phyloP scores from a whole-genome alignment of 257 asterid species.

The Apocynum venetum region DNA sequence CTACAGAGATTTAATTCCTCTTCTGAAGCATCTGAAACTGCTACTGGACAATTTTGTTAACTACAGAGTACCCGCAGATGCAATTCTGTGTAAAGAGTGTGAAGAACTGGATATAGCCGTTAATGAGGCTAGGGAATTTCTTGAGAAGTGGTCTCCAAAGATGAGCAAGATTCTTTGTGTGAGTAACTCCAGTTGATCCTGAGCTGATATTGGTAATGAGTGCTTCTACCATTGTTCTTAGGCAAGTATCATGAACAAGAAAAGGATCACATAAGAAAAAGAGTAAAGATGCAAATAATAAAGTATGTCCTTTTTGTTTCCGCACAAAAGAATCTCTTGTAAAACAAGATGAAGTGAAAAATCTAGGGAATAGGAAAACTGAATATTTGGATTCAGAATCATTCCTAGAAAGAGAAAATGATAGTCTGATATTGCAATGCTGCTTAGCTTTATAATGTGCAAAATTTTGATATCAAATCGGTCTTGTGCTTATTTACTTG shows the following conservation, averaged over 20 bases:
- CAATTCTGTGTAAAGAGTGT: slow-evolving; percentile 47
- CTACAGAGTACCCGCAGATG: slow-evolving; percentile 43
- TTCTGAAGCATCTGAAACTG: slow-evolving; percentile 70
- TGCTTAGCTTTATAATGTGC: neutral
- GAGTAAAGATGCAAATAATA: neutral
- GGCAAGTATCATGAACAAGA: neutral
- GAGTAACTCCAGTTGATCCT: slow-evolving; percentile 32
- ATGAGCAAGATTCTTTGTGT: slow-evolving; percentile 90
- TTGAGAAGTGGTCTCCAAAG: slow-evolving; percentile 87
- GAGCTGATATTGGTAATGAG: neutral
- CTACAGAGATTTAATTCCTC: slow-evolving; percentile 44
- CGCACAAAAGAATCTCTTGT: neutral
- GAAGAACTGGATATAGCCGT: slow-evolving; percentile 75
- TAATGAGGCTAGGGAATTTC: slow-evolving; percentile 80
- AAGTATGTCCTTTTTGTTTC: neutral
- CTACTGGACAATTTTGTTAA: slow-evolving; percentile 55
- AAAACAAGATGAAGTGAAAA: neutral
- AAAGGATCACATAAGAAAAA: neutral
- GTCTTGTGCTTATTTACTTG: neutral
- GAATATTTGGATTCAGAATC: neutral
- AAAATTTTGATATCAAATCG: neutral
- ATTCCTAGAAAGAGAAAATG: neutral
- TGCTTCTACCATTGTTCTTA: slow-evolving; percentile 6
- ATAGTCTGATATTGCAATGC: too few relatives aligned
- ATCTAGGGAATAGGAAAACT: neutral